Evolutionary conservation across 805 yeast genomes (phyloP).

Genomic region (Ogataea pilisensis): DNA sequence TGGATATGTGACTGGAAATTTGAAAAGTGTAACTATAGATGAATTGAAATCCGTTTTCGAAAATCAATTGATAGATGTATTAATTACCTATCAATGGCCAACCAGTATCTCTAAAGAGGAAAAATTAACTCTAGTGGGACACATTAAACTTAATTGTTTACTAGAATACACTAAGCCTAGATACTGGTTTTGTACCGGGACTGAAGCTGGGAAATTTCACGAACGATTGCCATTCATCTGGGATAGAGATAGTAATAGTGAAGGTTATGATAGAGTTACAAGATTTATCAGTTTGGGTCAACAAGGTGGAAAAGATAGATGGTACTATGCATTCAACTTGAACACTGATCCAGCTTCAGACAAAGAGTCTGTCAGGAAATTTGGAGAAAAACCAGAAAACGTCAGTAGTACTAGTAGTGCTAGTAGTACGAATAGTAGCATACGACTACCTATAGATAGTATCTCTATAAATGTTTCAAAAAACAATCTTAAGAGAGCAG

Average conservation of each 20-base stretch:
- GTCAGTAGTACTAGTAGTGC: no score
- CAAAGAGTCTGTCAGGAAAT: constrained; percentile 13
- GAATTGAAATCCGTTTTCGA: constrained; percentile 17
- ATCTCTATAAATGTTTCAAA: no score
- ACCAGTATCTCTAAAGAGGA: constrained; percentile 42
- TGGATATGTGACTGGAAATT: constrained; percentile 39
- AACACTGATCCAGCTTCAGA: constrained; percentile 26
- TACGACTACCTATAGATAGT: not conserved
- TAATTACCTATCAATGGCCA: constrained; percentile 63
- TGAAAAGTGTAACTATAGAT: constrained; percentile 24
- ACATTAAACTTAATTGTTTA: constrained; percentile 41
- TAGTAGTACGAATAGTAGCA: not conserved
- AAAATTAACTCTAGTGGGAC: constrained; percentile 41
- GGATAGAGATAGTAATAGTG: constrained; percentile 37
- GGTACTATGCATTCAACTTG: constrained; percentile 73
- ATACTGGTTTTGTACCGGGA: constrained; percentile 63
- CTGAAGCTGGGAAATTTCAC: constrained; percentile 41
- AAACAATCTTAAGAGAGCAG: no score
- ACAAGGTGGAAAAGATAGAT: constrained; percentile 52
- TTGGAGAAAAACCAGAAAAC: constrained; percentile 12
- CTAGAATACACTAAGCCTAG: constrained; percentile 48
- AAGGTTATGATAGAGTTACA: constrained; percentile 36
- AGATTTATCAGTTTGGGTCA: constrained; percentile 64
- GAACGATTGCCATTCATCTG: constrained; percentile 60
- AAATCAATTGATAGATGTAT: constrained; percentile 41